A percentile compares a stretch with the other conserved stretches of the same genome.
Evolutionary conservation across 768 basidiomycete species (phyloP).

Genomic region (Tulasnella sp.): DNA sequence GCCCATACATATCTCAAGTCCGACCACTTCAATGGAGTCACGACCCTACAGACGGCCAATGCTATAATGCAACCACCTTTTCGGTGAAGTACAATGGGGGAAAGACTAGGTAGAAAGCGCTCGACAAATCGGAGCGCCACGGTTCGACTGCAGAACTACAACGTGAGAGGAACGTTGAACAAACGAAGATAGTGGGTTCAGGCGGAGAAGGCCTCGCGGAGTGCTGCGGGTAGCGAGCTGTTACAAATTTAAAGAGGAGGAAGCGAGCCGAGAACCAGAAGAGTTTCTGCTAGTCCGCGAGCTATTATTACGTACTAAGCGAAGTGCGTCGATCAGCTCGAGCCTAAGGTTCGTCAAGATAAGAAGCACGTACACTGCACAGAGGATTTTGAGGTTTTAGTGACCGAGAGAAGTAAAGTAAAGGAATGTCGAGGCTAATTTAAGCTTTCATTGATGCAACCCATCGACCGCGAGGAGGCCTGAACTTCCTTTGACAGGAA

Average conservation of each 20-base stretch:
- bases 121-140: background rate
- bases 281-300: background rate
- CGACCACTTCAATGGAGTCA: background rate
- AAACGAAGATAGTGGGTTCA: background rate
- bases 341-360: background rate
- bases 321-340: background rate
- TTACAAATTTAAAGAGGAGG: background rate
- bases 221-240: background rate
- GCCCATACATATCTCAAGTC: too few relatives aligned
- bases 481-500: background rate
- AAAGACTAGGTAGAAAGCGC: background rate
- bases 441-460: background rate
- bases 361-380: background rate
- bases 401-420: background rate
- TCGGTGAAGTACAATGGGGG: background rate
- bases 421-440: background rate
- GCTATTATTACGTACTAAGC: background rate
- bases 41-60: background rate
- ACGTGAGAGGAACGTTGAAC: background rate
- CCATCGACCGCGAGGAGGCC: background rate
- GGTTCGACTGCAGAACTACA: background rate
- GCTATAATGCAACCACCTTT: background rate
- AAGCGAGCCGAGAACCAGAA: background rate
- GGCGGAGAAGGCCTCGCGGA: background rate
- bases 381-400: background rate